These are phyloP conservation scores for Artemisia annua DNA, from an alignment of 129 eudicot genomes.

Conservation along the genomic window DNA sequence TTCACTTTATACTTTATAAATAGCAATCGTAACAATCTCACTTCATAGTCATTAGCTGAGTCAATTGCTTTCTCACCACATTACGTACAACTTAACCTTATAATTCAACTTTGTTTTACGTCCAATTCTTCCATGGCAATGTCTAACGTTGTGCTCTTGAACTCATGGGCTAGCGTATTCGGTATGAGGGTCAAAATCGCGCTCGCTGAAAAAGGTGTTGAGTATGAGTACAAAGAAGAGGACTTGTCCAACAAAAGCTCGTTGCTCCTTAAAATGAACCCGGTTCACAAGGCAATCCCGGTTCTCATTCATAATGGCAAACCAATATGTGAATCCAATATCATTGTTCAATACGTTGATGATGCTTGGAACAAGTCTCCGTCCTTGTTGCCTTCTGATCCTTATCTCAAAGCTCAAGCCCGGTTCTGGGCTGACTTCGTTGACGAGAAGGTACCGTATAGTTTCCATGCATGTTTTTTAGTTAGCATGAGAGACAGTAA, in stretches of 20 bases:
- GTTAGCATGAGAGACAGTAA: too few species aligned
- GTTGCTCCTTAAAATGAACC: slow-evolving; percentile 29
- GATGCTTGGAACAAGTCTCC: slow-evolving; percentile 16
- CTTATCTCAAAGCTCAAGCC: slow-evolving; percentile 35
- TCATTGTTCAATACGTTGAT: slow-evolving; percentile 32
- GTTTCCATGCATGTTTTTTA: too few species aligned
- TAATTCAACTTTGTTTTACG: not conserved
- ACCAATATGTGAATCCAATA: slow-evolving; percentile 23
- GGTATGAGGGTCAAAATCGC: slow-evolving; percentile 26
- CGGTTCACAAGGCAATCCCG: slow-evolving; percentile 33
- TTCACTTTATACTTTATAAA: too few species aligned
- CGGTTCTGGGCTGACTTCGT: slow-evolving; percentile 34
- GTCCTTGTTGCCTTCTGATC: slow-evolving; percentile 28
- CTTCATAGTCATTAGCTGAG: too few species aligned
- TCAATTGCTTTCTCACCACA: too few species aligned
- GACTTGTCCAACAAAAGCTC: slow-evolving; percentile 23
- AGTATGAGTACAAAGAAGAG: slow-evolving; percentile 22
- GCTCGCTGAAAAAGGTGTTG: slow-evolving; percentile 30
- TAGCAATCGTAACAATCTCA: too few species aligned
- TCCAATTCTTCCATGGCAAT: slow-evolving; percentile 6
- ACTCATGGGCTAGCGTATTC: slow-evolving; percentile 15
- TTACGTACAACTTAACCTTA: too few species aligned
- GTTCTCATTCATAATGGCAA: slow-evolving; percentile 32
- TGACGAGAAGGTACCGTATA: slow-evolving; percentile 24
- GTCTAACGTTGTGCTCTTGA: slow-evolving; percentile 15